Evolutionary conservation across 2,329 filamentous ascomycete species (phyloP).

Genomic region (Pyrenophora graminea): DNA sequence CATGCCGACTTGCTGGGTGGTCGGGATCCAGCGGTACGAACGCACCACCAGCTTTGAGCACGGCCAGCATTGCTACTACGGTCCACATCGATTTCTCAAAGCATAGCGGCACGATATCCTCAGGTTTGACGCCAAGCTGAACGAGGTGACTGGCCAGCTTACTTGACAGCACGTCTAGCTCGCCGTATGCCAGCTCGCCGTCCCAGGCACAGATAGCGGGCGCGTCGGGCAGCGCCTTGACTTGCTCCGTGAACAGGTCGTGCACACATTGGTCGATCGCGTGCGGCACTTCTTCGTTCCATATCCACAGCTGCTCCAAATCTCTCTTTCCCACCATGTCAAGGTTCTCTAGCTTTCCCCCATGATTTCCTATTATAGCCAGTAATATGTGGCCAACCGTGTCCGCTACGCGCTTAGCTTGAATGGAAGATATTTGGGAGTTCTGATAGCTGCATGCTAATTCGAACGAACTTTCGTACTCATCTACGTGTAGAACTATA

Average conservation of each 20-base stretch:
- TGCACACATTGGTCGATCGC: slow-evolving; percentile 15
- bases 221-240: slow-evolving; percentile 12
- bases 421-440: too few relatives aligned
- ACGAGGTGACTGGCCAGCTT: slow-evolving; percentile 13
- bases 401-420: too few relatives aligned
- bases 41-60: slow-evolving; percentile 49
- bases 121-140: slow-evolving; percentile 9
- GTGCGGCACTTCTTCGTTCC: not conserved
- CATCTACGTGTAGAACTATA: too few relatives aligned
- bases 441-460: too few relatives aligned
- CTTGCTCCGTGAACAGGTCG: slow-evolving; percentile 13
- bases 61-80: slow-evolving; percentile 46
- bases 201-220: too few relatives aligned
- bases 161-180: not conserved
- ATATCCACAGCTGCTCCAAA: slow-evolving; percentile 8
- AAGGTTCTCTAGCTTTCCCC: too few relatives aligned
- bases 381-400: too few relatives aligned
- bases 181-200: not conserved
- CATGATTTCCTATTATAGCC: too few relatives aligned
- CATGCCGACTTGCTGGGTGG: slow-evolving; percentile 34
- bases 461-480: too few relatives aligned
- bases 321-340: too few relatives aligned
- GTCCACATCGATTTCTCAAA: slow-evolving; percentile 33
- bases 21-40: slow-evolving; percentile 44
- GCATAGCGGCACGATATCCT: slow-evolving; percentile 21